Evolutionary conservation across 169 alveolate genomes (phyloP), one percentile per base, ranked within the genome.

Genomic region (Plasmodium coatneyi): DNA sequence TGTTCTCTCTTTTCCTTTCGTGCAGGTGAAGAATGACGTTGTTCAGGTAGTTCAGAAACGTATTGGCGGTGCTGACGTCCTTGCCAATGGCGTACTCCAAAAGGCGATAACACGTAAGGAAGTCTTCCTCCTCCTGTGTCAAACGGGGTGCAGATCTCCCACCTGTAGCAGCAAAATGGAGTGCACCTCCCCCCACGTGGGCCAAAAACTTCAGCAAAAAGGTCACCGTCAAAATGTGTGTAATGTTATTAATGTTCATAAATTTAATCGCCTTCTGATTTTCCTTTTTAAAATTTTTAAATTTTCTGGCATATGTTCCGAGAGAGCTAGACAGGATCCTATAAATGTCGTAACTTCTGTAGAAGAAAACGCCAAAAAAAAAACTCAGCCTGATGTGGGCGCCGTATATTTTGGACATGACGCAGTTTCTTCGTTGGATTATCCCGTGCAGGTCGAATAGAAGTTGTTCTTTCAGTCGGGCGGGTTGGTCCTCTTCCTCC

Each of bases 1-100:
- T 19, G 30, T 66, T 79, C 79, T 89, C 94, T 70, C 94, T 89
- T 79, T 79, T 89, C 41, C 82, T 89, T 79, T 89, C 94, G 81
- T 79, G 82, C 14, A 89, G 43, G 19, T 89, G 76, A 41, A 89
- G 52, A 3, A 89, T 89, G 14, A 89, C 81, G 30, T 79, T 56
- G 34, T 89, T 89, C 49, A 89, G 49, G 72, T 89, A 89, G 82
- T 89, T 89, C 30, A 89, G 81, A 46, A 89, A 89, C 0, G 79
- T 80, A 49, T 79, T 89, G 7, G 71, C 52, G 9, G 49, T 72
- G 52, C 30, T 39, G 10, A 9, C 79, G 72, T 89, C 94, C 4
- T 78, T 89, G 39, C 72, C 46, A 10, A 79, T 30, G 5, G 90
- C 34, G 49, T 89, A 36, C 22, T 89, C 94, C 56, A 89, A 46